These are phyloP conservation scores for Fusarium sp. DNA, from an alignment of 2,329 filamentous ascomycete species.

Conservation along the genomic window DNA sequence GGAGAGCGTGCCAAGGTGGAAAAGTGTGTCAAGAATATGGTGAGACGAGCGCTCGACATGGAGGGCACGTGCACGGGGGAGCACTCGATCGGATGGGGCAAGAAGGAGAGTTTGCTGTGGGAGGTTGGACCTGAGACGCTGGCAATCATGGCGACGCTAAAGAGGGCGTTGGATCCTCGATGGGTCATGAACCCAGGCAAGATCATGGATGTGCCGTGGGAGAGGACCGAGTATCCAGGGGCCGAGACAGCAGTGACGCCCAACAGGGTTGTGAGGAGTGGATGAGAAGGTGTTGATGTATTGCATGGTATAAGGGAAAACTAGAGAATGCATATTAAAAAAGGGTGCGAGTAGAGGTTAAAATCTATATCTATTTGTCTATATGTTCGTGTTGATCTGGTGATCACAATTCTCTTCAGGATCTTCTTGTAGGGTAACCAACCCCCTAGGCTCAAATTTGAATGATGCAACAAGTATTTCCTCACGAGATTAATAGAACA, in stretches of 20 bases:
- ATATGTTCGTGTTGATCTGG: not conserved
- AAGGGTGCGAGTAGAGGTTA: not conserved
- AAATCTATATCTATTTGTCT: not conserved
- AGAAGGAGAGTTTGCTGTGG: constrained; percentile 81
- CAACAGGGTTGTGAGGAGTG: constrained; percentile 23
- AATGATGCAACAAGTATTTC: not conserved
- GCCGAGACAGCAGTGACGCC: constrained; percentile 39
- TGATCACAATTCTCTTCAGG: not conserved
- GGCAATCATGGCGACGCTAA: constrained; percentile 85
- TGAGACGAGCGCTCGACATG: constrained; percentile 90
- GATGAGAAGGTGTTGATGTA: not conserved
- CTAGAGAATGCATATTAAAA: not conserved
- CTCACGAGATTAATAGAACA: not conserved
- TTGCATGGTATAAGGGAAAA: not conserved
- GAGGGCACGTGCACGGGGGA: constrained; percentile 93
- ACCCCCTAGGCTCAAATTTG: not conserved
- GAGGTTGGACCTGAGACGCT: constrained; percentile 86
- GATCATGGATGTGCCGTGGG: constrained; percentile 78
- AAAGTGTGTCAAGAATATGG: constrained; percentile 88
- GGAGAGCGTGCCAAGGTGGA: constrained; percentile 81
- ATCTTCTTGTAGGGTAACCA: not conserved
- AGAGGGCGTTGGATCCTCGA: constrained; percentile 81
- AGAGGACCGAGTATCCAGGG: constrained; percentile 35
- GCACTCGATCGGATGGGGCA: constrained; percentile 86
- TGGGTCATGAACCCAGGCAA: constrained; percentile 95